Percentiles rank a stretch among this genome's conserved stretches.
Evolutionary conservation across 805 yeast species (phyloP).

Genomic region (Wickerhamomyces alni): DNA sequence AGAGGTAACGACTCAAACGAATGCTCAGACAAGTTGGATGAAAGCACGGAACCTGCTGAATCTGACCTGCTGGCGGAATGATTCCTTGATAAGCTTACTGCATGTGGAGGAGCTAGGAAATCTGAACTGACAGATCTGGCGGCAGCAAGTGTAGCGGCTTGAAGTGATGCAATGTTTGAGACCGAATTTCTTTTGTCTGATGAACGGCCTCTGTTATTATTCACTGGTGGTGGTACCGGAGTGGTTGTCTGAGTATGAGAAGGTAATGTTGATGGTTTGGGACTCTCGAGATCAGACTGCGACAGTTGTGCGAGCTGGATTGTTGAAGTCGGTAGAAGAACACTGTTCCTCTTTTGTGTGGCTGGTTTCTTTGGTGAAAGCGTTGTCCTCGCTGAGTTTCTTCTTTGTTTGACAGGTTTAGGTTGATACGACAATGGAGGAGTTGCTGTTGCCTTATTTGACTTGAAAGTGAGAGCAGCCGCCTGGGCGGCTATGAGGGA

Average conservation of each 20-base stretch:
- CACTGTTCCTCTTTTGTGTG: neutral
- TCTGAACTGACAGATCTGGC: constrained; percentile 3
- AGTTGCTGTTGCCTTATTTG: neutral
- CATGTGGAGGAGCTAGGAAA: constrained; percentile 1
- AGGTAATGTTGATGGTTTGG: neutral
- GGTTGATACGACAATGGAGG: constrained; percentile 16
- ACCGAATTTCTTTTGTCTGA: neutral
- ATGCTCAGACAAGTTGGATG: constrained; percentile 14
- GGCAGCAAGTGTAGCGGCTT: constrained; percentile 6
- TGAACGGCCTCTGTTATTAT: neutral
- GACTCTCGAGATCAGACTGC: neutral
- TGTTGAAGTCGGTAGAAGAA: neutral
- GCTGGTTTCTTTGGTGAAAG: neutral
- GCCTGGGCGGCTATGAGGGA: constrained; percentile 22
- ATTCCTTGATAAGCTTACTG: constrained; percentile 2
- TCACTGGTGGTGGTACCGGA: no score
- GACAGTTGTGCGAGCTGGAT: neutral
- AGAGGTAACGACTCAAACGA: constrained; percentile 16
- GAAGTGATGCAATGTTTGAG: neutral
- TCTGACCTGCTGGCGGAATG: constrained; percentile 6
- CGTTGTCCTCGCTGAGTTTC: neutral
- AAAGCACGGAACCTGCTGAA: constrained; percentile 6
- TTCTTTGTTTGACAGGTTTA: neutral
- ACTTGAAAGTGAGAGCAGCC: constrained; percentile 8
- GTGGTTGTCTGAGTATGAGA: no score